Percentiles rank a stretch among this genome's conserved stretches.
phyloP scores from a whole-genome alignment of 805 yeast species.

The Metschnikowia santaceciliae region DNA sequence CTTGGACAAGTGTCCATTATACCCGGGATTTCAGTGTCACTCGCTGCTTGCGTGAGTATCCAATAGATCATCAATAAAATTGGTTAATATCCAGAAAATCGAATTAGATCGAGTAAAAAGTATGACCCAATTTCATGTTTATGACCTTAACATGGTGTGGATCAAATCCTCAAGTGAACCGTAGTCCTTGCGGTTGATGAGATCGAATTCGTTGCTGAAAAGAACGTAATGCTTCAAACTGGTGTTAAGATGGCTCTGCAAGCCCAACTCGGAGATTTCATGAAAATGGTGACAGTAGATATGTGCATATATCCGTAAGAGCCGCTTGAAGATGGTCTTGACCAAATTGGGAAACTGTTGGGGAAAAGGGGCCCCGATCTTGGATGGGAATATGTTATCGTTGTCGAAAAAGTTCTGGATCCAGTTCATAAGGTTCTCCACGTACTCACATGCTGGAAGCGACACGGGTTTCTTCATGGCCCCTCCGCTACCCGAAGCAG shows the following conservation, averaged over 20 bases:
- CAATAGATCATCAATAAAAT: too few relatives aligned
- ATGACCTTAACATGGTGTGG: slow-evolving; percentile 52
- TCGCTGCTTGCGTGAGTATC: too few relatives aligned
- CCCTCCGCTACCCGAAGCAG: slow-evolving; percentile 20
- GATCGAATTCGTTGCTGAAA: slow-evolving; percentile 77
- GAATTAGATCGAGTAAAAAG: background rate
- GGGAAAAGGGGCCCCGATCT: slow-evolving; percentile 89
- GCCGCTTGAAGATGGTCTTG: slow-evolving; percentile 82
- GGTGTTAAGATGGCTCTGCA: slow-evolving; percentile 90
- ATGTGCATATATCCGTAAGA: slow-evolving; percentile 94
- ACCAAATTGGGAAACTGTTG: slow-evolving; percentile 74
- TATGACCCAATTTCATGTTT: background rate
- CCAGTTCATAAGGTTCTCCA: slow-evolving; percentile 92
- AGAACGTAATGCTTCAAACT: slow-evolving; percentile 90
- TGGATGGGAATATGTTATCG: slow-evolving; percentile 84
- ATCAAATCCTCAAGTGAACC: slow-evolving; percentile 91
- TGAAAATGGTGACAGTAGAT: slow-evolving; percentile 97
- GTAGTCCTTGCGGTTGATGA: slow-evolving; percentile 75
- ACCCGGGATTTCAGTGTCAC: too few relatives aligned
- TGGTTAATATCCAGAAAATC: background rate
- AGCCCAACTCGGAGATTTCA: slow-evolving; percentile 85
- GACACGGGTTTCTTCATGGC: slow-evolving; percentile 69
- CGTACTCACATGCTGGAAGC: slow-evolving; percentile 91
- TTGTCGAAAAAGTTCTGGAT: slow-evolving; percentile 89
- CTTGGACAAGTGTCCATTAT: too few relatives aligned